A percentile compares a stretch with the other conserved stretches of the same genome.
Conservation (phyloP, 2,329 filamentous ascomycete genomes). For the Ophiostoma ips region DNA sequence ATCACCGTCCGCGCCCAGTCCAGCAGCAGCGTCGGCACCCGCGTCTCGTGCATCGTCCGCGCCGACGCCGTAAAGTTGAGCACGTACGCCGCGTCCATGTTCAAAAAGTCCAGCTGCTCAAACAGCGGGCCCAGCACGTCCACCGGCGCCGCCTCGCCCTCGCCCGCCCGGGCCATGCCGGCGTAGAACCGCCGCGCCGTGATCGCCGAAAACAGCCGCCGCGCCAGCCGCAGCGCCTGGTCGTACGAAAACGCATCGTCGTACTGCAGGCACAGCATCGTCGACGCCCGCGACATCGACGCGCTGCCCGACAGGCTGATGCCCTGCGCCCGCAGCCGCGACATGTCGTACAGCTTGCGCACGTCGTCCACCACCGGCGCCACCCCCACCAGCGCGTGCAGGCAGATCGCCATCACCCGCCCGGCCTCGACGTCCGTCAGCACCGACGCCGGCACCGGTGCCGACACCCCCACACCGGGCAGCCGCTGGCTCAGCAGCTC, state of each 20-base stretch:
- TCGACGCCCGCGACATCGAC: conserved; percentile 30
- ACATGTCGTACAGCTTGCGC: conserved; percentile 42
- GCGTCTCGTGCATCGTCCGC: conserved; percentile 40
- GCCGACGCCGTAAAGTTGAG: conserved; percentile 37
- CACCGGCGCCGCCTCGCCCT: neutral
- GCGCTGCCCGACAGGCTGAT: conserved; percentile 33
- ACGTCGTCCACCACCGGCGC: conserved; percentile 36
- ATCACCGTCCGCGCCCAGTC: conserved; percentile 66
- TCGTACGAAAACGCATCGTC: conserved; percentile 50
- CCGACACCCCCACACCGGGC: too few species aligned
- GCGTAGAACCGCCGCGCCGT: conserved; percentile 37
- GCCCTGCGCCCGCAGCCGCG: conserved; percentile 42
- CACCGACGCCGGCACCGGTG: conserved; percentile 19
- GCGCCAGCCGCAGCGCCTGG: conserved; percentile 43
- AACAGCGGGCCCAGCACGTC: conserved; percentile 36
- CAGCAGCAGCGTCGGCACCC: conserved; percentile 42
- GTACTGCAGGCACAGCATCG: conserved; percentile 41
- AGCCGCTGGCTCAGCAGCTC: conserved; percentile 27
- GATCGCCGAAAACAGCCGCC: conserved; percentile 44
- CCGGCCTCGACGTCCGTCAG: conserved; percentile 38
- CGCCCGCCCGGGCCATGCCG: conserved; percentile 21
- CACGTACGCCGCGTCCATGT: conserved; percentile 28
- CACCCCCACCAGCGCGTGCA: conserved; percentile 48
- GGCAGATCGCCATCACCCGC: conserved; percentile 42
- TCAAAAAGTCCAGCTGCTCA: conserved; percentile 38